Base-by-base conservation (phyloP, 257 asterid species). In the Gardenia jasminoides region DNA sequence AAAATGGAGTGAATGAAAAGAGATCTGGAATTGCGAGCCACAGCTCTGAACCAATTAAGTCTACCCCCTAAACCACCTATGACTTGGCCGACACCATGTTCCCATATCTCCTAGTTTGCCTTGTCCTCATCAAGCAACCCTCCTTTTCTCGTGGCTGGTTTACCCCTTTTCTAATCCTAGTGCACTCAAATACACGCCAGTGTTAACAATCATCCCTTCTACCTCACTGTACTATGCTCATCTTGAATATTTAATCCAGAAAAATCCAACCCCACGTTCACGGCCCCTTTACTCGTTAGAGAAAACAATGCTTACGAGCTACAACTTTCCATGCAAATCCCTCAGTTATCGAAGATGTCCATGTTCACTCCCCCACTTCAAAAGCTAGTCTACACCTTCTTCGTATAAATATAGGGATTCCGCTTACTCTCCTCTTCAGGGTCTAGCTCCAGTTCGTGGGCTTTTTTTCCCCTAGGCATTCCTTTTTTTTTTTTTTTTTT, bases 371-470 rank as follows among this genome's bases (percentile, higher is more conserved):
- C 81, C 81, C 76, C 72, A 16, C 46, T 67, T 72, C 80, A 43
- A 68, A 47, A 6, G 52, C 22, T 24, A 24, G 59, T 80, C 70
- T 67, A 67, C 33, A 8, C 69, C 41, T 4, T 43, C 39, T 7
- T 66, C 67, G 46, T 81, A 81, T 87, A 87, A 79, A 88, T 91
- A 85, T 83, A 33, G 65, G 65, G 13, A 10, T n/a, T 82, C 81
- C 43, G 77, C 82, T 72, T 9, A 24, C 24, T 61, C 69, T 71
- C 52, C 10, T 33, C 74, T 70, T 72, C 91, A 86, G 93, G 93
- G 87, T 90, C 89, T 84, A 91, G 97, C 96, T 89, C 93, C 86
- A 80, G 67, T 76, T 41, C 61, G 88, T 75, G 94, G 83, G 94
- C 89, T 87, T 91, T 89, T 90, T 88, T 85, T 43, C 71, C 88